A percentile compares a stretch with the other conserved stretches of the same genome.
These are phyloP conservation scores for Hypoxylon rickii DNA, from an alignment of 495 filamentous ascomycete genomes.

Conservation along the genomic window DNA sequence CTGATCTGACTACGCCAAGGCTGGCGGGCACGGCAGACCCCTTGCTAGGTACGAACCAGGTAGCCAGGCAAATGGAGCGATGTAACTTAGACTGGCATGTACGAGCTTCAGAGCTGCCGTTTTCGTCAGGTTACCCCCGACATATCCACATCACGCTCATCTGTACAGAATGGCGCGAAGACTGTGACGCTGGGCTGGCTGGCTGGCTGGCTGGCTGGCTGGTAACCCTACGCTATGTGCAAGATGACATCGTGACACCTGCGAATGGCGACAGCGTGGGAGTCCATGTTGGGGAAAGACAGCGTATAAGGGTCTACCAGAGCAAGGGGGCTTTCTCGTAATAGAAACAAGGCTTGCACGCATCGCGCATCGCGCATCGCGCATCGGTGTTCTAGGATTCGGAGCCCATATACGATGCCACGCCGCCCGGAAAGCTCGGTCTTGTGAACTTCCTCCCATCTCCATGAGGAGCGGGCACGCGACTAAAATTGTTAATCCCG, in stretches of 20 bases:
- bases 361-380: too few species aligned
- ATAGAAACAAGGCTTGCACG: slow-evolving; percentile 7
- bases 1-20: slow-evolving; percentile 26
- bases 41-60: background rate
- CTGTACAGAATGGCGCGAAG: slow-evolving; percentile 28
- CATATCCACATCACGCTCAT: slow-evolving; percentile 22
- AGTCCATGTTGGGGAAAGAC: background rate
- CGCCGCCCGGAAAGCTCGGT: too few species aligned
- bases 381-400: too few species aligned
- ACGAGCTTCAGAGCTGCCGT: slow-evolving; percentile 32
- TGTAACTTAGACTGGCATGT: slow-evolving; percentile 26
- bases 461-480: too few species aligned
- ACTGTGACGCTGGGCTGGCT: slow-evolving; percentile 2
- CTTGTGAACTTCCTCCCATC: too few species aligned
- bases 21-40: slow-evolving; percentile 8
- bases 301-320: slow-evolving; percentile 1
- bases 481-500: too few species aligned
- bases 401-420: too few species aligned
- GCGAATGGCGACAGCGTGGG: slow-evolving; percentile 21
- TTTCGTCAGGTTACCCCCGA: slow-evolving; percentile 19
- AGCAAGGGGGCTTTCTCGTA: slow-evolving; percentile 15
- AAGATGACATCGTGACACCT: slow-evolving; percentile 27
- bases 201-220: slow-evolving; percentile 3
- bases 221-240: slow-evolving; percentile 8
- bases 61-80: slow-evolving; percentile 14